These are phyloP conservation scores for Crithidia acanthocephali DNA, from an alignment of 208 protist species.

Conservation along the genomic window DNA sequence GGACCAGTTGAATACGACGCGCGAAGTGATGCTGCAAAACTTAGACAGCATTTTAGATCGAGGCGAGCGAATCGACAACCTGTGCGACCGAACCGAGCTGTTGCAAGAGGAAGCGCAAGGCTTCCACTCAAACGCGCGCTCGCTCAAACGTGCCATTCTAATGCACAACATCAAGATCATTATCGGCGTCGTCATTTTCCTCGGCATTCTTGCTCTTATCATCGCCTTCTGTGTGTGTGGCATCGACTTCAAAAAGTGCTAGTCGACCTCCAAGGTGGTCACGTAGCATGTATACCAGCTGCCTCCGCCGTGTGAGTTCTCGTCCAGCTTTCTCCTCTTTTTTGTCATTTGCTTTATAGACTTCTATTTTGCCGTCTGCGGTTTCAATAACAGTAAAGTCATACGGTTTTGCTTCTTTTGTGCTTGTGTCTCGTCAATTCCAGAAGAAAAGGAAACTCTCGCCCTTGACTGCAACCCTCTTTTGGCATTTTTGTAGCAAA, in stretches of 20 bases:
- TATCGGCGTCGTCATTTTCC: slow-evolving; percentile 53
- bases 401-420: too few species aligned
- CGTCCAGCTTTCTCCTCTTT: background rate
- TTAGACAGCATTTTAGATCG: slow-evolving; percentile 82
- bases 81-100: slow-evolving; percentile 81
- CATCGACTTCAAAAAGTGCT: slow-evolving; percentile 79
- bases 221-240: slow-evolving; percentile 68
- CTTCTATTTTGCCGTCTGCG: too few species aligned
- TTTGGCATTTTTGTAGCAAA: too few species aligned
- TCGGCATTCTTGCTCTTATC: slow-evolving; percentile 63
- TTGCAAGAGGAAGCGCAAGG: slow-evolving; percentile 65
- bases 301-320: background rate
- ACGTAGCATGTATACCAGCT: slow-evolving; percentile 4
- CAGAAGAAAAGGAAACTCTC: too few species aligned
- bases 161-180: slow-evolving; percentile 75
- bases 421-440: too few species aligned
- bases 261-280: background rate
- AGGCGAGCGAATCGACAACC: slow-evolving; percentile 80
- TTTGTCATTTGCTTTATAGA: background rate
- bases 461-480: too few species aligned
- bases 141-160: slow-evolving; percentile 58
- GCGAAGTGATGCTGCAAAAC: slow-evolving; percentile 86
- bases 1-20: slow-evolving; percentile 73
- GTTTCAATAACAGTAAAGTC: too few species aligned
- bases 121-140: slow-evolving; percentile 61